Evolutionary conservation across 768 basidiomycete species (phyloP).

Genomic region (Tulasnella sp.): DNA sequence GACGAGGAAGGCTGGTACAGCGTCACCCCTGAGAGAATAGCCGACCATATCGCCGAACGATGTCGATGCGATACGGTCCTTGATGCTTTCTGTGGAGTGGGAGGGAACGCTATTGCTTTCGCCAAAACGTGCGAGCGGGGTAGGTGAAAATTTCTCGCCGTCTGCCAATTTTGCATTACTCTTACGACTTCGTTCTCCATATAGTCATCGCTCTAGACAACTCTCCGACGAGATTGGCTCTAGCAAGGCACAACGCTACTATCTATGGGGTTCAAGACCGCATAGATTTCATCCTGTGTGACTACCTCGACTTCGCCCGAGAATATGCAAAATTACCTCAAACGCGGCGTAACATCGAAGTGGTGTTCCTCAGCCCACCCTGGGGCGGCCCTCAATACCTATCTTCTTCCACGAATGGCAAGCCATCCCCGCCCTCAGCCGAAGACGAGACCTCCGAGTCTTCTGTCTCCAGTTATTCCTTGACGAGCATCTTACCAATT

Average conservation of each 20-base stretch:
- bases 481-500: constrained; percentile 75
- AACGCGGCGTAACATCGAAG: constrained; percentile 58
- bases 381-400: constrained; percentile 91
- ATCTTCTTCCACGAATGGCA: constrained; percentile 41
- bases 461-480: constrained; percentile 58
- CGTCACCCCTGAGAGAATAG: constrained; percentile 93
- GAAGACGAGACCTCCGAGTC: constrained; percentile 44
- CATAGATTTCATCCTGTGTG: constrained; percentile 90
- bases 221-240: constrained; percentile 78
- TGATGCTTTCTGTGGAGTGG: constrained; percentile 97
- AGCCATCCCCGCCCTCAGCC: not conserved
- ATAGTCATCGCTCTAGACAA: constrained; percentile 93
- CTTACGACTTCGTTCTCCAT: not conserved
- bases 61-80: constrained; percentile 83
- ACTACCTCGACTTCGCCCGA: constrained; percentile 80
- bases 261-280: constrained; percentile 94
- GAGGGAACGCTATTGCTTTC: constrained; percentile 96
- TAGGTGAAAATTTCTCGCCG: constrained; percentile 46
- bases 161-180: not conserved
- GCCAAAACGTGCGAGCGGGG: constrained; percentile 94
- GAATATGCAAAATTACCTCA: constrained; percentile 48
- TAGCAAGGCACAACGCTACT: constrained; percentile 91
- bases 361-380: constrained; percentile 91
- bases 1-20: constrained; percentile 99
- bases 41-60: constrained; percentile 87